These are phyloP conservation scores for Orbilia javanica DNA, from an alignment of 2,329 filamentous ascomycete genomes.

Conservation along the genomic window DNA sequence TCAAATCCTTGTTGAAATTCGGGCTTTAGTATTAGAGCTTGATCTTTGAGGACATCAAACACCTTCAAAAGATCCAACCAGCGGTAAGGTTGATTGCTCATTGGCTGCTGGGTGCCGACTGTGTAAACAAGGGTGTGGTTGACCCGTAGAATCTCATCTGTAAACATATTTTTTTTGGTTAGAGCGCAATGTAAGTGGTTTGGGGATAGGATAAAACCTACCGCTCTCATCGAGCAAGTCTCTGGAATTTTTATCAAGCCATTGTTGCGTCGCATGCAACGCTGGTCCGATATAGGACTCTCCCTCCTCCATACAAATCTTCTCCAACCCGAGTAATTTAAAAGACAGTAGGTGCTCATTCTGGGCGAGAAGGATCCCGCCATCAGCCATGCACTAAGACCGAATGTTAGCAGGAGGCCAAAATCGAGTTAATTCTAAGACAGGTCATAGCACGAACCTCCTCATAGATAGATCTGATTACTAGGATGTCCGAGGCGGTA, in stretches of 20 bases:
- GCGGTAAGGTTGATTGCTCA: slow-evolving; percentile 71
- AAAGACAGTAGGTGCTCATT: slow-evolving; percentile 76
- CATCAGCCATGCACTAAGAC: slow-evolving; percentile 67
- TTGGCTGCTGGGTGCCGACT: slow-evolving; percentile 69
- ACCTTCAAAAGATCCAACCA: slow-evolving; percentile 72
- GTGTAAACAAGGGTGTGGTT: slow-evolving; percentile 76
- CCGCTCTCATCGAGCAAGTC: slow-evolving; percentile 76
- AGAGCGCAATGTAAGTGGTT: no score
- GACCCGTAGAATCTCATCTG: slow-evolving; percentile 72
- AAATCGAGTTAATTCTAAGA: no score
- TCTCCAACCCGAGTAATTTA: slow-evolving; percentile 73
- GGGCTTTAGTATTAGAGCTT: slow-evolving; percentile 63
- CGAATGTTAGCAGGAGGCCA: not conserved
- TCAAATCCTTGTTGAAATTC: slow-evolving; percentile 67
- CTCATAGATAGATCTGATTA: slow-evolving; percentile 65
- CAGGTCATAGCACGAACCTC: slow-evolving; percentile 43
- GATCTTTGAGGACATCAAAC: slow-evolving; percentile 66
- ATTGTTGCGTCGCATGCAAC: slow-evolving; percentile 67
- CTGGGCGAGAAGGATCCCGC: slow-evolving; percentile 73
- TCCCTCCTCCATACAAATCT: slow-evolving; percentile 63
- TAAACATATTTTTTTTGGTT: not conserved
- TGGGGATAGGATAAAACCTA: not conserved
- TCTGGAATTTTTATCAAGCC: slow-evolving; percentile 67
- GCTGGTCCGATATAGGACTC: slow-evolving; percentile 11
- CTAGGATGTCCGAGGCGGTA: slow-evolving; percentile 60